These are phyloP conservation scores for Phytopythium litorale DNA, from an alignment of 352 stramenopile genomes.

Conservation along the genomic window DNA sequence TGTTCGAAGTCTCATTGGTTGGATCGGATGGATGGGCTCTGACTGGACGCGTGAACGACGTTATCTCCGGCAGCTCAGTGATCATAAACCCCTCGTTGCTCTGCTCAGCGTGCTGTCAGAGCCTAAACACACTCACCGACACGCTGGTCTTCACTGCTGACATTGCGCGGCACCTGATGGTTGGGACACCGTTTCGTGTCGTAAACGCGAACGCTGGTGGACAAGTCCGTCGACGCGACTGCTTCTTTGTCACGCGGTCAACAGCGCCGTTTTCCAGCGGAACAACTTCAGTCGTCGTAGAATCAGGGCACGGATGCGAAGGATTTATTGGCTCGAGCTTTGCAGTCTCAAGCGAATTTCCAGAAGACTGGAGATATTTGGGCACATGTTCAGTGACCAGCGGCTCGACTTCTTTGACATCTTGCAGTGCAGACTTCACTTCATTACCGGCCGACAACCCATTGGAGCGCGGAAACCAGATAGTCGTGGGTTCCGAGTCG, in stretches of 20 bases:
- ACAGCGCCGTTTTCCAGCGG: conserved; percentile 29
- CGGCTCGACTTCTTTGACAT: conserved; percentile 21
- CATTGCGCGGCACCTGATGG: conserved; percentile 48
- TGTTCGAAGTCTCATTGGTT: conserved; percentile 80
- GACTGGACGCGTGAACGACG: conserved; percentile 85
- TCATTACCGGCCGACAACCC: conserved; percentile 24
- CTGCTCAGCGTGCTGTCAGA: conserved; percentile 52
- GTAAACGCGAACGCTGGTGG: conserved; percentile 57
- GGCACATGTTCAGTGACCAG: conserved; percentile 50
- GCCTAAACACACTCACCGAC: conserved; percentile 32
- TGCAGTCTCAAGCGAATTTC: conserved; percentile 51
- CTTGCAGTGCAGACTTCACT: conserved; percentile 43
- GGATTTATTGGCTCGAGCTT: conserved; percentile 36
- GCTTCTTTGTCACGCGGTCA: conserved; percentile 59
- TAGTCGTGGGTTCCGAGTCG: conserved; percentile 75
- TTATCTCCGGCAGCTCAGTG: conserved; percentile 30
- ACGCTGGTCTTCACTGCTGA: conserved; percentile 58
- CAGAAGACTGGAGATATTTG: conserved; percentile 61
- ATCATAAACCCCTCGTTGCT: conserved; percentile 43
- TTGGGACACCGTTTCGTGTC: conserved; percentile 58
- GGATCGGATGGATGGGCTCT: conserved; percentile 84
- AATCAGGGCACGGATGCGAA: conserved; percentile 47
- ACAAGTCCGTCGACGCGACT: conserved; percentile 45
- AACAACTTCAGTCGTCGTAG: conserved; percentile 38
- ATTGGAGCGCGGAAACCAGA: conserved; percentile 68